Conservation (phyloP, 2,329 filamentous ascomycete genomes). For the Aspergillus luchuensis region DNA sequence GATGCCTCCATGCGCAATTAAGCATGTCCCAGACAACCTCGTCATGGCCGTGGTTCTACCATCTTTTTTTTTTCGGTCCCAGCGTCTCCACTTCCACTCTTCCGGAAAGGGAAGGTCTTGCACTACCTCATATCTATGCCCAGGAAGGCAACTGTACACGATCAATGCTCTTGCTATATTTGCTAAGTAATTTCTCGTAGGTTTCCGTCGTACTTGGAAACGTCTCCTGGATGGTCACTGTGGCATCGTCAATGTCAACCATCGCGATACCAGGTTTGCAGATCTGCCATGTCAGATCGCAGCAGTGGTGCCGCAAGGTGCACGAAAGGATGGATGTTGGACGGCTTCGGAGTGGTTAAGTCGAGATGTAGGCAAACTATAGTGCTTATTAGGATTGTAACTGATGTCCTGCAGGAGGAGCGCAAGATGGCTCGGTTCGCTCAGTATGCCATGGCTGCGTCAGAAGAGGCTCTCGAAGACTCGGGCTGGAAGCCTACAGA, state of each 20-base stretch:
- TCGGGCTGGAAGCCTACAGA: slow-evolving; percentile 70
- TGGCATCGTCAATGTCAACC: slow-evolving; percentile 73
- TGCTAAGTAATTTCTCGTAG: slow-evolving; percentile 38
- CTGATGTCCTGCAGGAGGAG: slow-evolving; percentile 52
- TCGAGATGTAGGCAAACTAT: slow-evolving; percentile 38
- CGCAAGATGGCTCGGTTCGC: slow-evolving; percentile 88
- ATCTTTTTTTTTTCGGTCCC: slow-evolving; percentile 7
- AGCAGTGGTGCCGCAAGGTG: slow-evolving; percentile 71
- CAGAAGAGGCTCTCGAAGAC: slow-evolving; percentile 82
- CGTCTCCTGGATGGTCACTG: slow-evolving; percentile 77
- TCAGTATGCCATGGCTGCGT: slow-evolving; percentile 86
- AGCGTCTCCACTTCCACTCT: slow-evolving; percentile 30
- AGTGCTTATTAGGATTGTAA: neutral
- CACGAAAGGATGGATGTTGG: slow-evolving; percentile 47
- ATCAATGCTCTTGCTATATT: slow-evolving; percentile 2
- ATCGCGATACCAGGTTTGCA: slow-evolving; percentile 64
- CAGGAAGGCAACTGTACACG: slow-evolving; percentile 21
- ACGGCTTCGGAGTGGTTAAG: slow-evolving; percentile 48
- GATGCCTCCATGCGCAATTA: neutral
- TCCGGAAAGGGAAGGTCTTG: slow-evolving; percentile 37
- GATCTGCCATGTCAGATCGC: slow-evolving; percentile 82
- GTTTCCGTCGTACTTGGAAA: slow-evolving; percentile 75
- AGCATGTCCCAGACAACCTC: slow-evolving; percentile 7
- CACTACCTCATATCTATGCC: slow-evolving; percentile 24
- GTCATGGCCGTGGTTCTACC: neutral